phyloP scores from a whole-genome alignment of 495 filamentous ascomycete genomes.

The Tuber magnatum region DNA sequence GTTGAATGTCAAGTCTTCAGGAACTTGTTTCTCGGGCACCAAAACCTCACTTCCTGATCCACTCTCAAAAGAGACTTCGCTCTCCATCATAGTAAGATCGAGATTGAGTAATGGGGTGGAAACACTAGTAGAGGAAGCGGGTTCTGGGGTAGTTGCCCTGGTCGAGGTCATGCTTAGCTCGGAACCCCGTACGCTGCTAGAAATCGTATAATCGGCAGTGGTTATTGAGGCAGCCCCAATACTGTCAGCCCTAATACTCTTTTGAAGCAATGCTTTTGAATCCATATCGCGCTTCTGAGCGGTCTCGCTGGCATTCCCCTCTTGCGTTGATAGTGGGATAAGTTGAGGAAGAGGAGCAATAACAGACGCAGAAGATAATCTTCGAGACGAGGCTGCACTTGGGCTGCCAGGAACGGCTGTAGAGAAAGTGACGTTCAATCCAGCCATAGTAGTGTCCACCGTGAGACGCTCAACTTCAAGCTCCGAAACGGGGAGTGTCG shows the following conservation, averaged over 20 bases:
- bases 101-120: constrained; percentile 33
- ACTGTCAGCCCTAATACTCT: constrained; percentile 44
- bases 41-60: constrained; percentile 46
- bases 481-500: constrained; percentile 13
- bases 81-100: constrained; percentile 32
- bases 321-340: constrained; percentile 33
- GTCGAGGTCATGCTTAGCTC: constrained; percentile 79
- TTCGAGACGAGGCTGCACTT: constrained; percentile 13
- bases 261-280: constrained; percentile 17
- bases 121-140: constrained; percentile 35
- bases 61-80: constrained; percentile 40
- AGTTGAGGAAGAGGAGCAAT: constrained; percentile 41
- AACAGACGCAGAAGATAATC: constrained; percentile 34
- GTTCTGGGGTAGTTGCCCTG: constrained; percentile 80
- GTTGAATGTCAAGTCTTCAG: constrained; percentile 83
- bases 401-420: constrained; percentile 1
- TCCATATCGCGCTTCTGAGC: constrained; percentile 16
- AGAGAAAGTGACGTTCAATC: constrained; percentile 4
- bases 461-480: constrained; percentile 2
- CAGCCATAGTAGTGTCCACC: constrained; percentile 14
- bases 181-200: constrained; percentile 67
- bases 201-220: constrained; percentile 65
- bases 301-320: constrained; percentile 16
- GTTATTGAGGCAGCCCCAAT: constrained; percentile 50
- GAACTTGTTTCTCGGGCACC: constrained; percentile 77